Evolutionary conservation across 805 yeast genomes (phyloP), one percentile per base, ranked within the genome.

Genomic region (Schwanniomyces yamadae): DNA sequence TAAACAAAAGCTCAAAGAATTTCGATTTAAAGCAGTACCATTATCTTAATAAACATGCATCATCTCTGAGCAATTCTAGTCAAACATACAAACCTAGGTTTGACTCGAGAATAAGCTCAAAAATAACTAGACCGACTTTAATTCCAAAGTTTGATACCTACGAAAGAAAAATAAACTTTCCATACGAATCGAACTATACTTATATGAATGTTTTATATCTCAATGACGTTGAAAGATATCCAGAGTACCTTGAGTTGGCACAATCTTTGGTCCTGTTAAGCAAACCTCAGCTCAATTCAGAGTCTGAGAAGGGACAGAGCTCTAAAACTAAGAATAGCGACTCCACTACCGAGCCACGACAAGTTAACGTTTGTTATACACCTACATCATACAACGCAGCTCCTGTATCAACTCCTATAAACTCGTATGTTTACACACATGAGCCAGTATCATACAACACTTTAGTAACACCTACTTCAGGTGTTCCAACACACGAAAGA

Each of bases 131-230:
- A 13, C 48, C 48, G 2, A 41, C 54, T 6, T 27, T 41, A 19
- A 46, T 46, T 35, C 52, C 57, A 23, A 46, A 42, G 29, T 37
- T 47, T 36, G 37, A 43, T 34, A 44, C 46, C 28, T 33, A 41
- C 17, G 68, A 61, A 40, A 53, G 62, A 34, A 66, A 66, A 42
- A 62, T 67, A 38, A 70, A 74, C 49, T 75, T 73, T 48, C 81
- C 81, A 4, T 75, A 69, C 52, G 75, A 74, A 44, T 69, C 72
- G 17, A 73, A 75, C 46, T 74, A 75, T 49, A 68, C 76, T 12
- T 73, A 73, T 48, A 68, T 73, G 50, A 61, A 65, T 37, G 50
- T 65, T 33, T 74, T 78, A 2, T 75, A 73, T 45, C 53, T 73
- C 49, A 63, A 60, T 26, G 80, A 75, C 49, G 71, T 74, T 30